A percentile compares a stretch with the other conserved stretches of the same genome.
phyloP scores from a whole-genome alignment of 768 basidiomycete genomes.

The Fomitopsis serialis region DNA sequence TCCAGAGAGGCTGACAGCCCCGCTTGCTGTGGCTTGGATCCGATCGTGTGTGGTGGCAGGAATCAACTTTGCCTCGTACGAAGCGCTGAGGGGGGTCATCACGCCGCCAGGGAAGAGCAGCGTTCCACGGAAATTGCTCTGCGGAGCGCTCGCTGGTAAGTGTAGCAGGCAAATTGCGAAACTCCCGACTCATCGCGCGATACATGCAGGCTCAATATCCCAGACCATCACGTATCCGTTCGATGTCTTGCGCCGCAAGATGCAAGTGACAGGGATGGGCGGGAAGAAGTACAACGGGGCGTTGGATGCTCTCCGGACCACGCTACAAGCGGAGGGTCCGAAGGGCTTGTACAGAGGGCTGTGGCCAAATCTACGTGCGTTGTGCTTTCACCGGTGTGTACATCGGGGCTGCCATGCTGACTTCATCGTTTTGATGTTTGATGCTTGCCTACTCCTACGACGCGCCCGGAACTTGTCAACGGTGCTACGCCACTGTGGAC shows the following conservation, averaged over 20 bases:
- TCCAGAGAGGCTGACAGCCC: constrained; percentile 3
- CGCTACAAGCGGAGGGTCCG: constrained; percentile 69
- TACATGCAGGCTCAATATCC: constrained; percentile 79
- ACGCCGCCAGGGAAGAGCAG: constrained; percentile 79
- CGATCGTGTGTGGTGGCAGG: constrained; percentile 23
- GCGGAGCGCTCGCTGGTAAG: constrained; percentile 83
- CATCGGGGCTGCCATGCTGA: neutral
- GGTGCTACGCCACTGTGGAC: neutral
- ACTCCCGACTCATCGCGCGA: constrained; percentile 4
- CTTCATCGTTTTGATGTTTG: neutral
- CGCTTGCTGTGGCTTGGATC: neutral
- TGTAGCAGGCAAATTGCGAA: constrained; percentile 3
- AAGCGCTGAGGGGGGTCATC: constrained; percentile 66
- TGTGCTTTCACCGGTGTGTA: neutral
- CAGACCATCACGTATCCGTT: constrained; percentile 95
- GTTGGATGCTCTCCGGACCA: constrained; percentile 66
- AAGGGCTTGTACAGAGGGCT: constrained; percentile 78
- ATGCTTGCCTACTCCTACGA: neutral
- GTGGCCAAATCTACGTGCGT: constrained; percentile 85
- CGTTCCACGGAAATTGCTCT: constrained; percentile 64
- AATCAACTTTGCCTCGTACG: constrained; percentile 94
- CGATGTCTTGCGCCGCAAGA: constrained; percentile 90
- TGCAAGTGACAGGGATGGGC: constrained; percentile 87
- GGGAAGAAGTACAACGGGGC: constrained; percentile 73
- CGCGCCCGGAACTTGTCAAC: neutral